These are phyloP conservation scores for sweet orange (Citrus sinensis) DNA, from an alignment of 345 rosid genomes.

Conservation along the genomic window DVS_A1.0 CM039163.1:28033501-28034000, in stretches of 20 bases:
- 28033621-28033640: background rate
- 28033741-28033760: conserved; percentile 75
- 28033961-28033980: conserved; percentile 5
- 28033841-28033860: conserved; percentile 45
- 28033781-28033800: conserved; percentile 80
- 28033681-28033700: background rate
- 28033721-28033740: conserved; percentile 69
- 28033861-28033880: background rate
- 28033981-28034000: conserved; percentile 4
- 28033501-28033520: background rate
- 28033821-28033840: conserved; percentile 83
- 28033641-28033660: background rate
- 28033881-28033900: conserved; percentile 13
- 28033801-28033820: conserved; percentile 55
- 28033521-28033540: background rate
- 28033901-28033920: conserved; percentile 7
- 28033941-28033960: conserved; percentile 5
- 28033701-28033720: conserved; percentile 31
- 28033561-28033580: background rate
- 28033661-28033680: background rate
- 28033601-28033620: background rate
- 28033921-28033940: conserved; percentile 9
- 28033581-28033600: background rate
- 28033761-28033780: conserved; percentile 81
- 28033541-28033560: too few species aligned